phyloP scores from a whole-genome alignment of 495 filamentous ascomycete genomes.

The Letharia lupina region DNA sequence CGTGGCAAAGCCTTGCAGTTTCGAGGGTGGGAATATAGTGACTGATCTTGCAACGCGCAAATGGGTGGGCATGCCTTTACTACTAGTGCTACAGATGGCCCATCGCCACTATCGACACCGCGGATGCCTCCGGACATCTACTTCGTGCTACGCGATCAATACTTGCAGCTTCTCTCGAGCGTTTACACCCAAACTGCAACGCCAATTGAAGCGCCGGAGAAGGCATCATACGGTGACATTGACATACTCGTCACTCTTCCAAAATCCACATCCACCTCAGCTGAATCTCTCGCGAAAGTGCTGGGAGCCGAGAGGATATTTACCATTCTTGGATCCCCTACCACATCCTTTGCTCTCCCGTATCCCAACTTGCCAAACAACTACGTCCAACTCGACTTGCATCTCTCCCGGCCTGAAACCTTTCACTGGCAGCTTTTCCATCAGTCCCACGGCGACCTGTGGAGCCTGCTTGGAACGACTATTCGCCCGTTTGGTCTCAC shows the following conservation, averaged over 20 bases:
- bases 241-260: conserved; percentile 48
- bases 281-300: conserved; percentile 9
- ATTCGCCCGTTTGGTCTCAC: conserved; percentile 56
- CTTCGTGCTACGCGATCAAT: conserved; percentile 31
- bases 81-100: conserved; percentile 27
- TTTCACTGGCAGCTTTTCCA: conserved; percentile 55
- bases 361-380: conserved; percentile 33
- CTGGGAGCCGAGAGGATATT: conserved; percentile 17
- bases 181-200: conserved; percentile 41
- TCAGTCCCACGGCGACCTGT: conserved; percentile 55
- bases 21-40: no score
- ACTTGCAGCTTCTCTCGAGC: conserved; percentile 34
- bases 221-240: conserved; percentile 49
- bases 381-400: conserved; percentile 59
- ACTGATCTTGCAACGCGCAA: no score
- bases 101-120: conserved; percentile 42
- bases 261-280: conserved; percentile 10
- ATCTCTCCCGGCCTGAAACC: conserved; percentile 36
- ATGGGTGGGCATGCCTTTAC: conserved; percentile 57
- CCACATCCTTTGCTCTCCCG: conserved; percentile 40
- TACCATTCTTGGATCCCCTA: conserved; percentile 12
- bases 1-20: no score
- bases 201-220: conserved; percentile 49
- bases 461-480: conserved; percentile 54
- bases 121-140: conserved; percentile 49